These are phyloP conservation scores for Clonostachys chloroleuca DNA, from an alignment of 2,329 filamentous ascomycete species.

Conservation along the genomic window DNA sequence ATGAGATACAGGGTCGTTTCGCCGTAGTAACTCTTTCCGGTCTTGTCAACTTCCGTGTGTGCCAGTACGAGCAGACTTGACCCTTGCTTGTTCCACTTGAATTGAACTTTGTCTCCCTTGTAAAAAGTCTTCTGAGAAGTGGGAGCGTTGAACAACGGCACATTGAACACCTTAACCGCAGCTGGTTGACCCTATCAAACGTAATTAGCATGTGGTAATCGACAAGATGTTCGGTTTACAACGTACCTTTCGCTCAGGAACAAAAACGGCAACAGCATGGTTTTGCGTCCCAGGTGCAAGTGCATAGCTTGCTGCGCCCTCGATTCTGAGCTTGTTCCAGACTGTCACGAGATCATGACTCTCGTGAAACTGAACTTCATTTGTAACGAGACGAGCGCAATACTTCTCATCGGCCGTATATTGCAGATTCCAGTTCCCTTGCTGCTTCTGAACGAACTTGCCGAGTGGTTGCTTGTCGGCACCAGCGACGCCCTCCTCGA, in stretches of 20 bases:
- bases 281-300: slow-evolving; percentile 78
- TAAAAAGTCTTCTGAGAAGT: slow-evolving; percentile 98
- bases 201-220: slow-evolving; percentile 3
- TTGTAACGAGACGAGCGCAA: slow-evolving; percentile 90
- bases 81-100: slow-evolving; percentile 95
- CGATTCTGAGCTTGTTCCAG: slow-evolving; percentile 92
- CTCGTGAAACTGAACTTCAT: slow-evolving; percentile 96
- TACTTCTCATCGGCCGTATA: slow-evolving; percentile 92
- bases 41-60: slow-evolving; percentile 96
- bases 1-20: slow-evolving; percentile 96
- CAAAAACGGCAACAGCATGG: slow-evolving; percentile 89
- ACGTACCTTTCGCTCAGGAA: slow-evolving; percentile 87
- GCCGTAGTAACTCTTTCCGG: slow-evolving; percentile 98
- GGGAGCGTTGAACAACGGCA: slow-evolving; percentile 77
- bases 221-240: neutral
- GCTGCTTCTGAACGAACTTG: slow-evolving; percentile 90
- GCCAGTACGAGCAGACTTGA: slow-evolving; percentile 91
- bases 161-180: slow-evolving; percentile 88
- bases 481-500: slow-evolving; percentile 61
- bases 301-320: slow-evolving; percentile 86
- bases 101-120: slow-evolving; percentile 97
- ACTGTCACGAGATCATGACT: slow-evolving; percentile 79
- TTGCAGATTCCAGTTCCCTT: slow-evolving; percentile 95
- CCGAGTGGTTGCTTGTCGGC: slow-evolving; percentile 72
- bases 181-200: slow-evolving; percentile 78